Conservation (phyloP, 2,329 filamentous ascomycete species). For the Zymoseptoria crescenta region DNA sequence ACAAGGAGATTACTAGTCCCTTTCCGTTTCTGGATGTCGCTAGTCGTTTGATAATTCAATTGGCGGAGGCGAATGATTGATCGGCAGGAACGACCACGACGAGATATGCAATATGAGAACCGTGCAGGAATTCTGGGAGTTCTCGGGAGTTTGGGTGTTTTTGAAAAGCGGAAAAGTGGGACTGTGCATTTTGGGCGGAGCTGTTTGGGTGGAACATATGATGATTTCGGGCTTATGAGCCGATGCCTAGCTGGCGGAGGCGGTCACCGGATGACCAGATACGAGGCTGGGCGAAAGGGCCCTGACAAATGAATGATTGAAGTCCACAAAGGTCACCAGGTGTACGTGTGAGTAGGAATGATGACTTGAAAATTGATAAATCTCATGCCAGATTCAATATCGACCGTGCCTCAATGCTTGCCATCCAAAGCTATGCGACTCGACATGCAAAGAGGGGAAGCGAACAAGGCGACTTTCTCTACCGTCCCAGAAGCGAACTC, state of each 20-base stretch:
- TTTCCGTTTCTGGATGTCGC: conserved; percentile 96
- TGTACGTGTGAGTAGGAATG: not conserved
- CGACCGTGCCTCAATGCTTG: too few relatives aligned
- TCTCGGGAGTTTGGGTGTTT: not conserved
- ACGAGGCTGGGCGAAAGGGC: not conserved
- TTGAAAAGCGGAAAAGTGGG: not conserved
- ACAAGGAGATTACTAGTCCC: conserved; percentile 91
- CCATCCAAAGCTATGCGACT: too few relatives aligned
- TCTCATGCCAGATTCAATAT: not conserved
- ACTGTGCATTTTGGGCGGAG: not conserved
- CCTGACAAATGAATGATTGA: not conserved
- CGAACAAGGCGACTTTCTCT: not conserved
- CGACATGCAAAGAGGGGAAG: not conserved
- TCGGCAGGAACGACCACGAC: not conserved
- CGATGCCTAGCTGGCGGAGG: not conserved
- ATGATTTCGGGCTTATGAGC: not conserved
- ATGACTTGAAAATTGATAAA: not conserved
- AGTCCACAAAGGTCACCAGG: not conserved
- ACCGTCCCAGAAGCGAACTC: not conserved
- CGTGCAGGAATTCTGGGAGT: not conserved
- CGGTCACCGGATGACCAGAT: not conserved
- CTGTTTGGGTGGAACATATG: not conserved
- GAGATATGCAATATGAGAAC: not conserved
- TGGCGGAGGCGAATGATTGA: conserved; percentile 66
- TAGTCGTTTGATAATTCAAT: conserved; percentile 82